Evolutionary conservation across 179 eudicot species (phyloP), one percentile per base, ranked within the genome.

Genomic region (Spergularia azorica): DNA sequence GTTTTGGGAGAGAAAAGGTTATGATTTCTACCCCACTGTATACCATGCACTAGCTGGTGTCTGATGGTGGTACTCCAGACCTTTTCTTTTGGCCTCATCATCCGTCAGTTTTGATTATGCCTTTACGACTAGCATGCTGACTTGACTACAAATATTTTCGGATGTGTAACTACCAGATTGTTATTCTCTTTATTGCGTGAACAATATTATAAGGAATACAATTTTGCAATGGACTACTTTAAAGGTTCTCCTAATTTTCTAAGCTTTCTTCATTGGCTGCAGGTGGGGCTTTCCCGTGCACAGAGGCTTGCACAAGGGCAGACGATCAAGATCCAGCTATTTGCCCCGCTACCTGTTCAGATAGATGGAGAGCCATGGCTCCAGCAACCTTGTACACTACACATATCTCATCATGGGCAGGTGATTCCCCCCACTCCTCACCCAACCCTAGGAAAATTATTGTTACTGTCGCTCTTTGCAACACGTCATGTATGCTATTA

Each of bases 271-370:
- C 26, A 67, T 67, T 76, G 78, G 58, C 17, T 71, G 77, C 83
- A 95, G 99, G 96, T 96, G 52, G 99, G 99, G 70, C 96, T 96
- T 71, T 94, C 99, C 74, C 88, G 95, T 76, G 99, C 99, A 58
- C 89, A 88, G 70, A 87, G 98, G 83, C 90, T 96, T 74, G 99
- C 97, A 74, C 99, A 96, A 84, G 99, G 99, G 64, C 97, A 94
- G 81, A 81, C 79, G 43, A 90, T 96, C 57, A 96, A 94, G 89
- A 96, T 96, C 73, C 98, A 90, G 80, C 88, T 96, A 74, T 84
- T 78, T 67, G 88, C 94, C 76, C 84, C 87, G 50, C 76, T 96
- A 67, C 99, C 99, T 75, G 98, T 96, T 75, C 99, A 96, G 84
- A 86, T 92, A 81, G 99, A 96, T 81, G 99, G 99, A 63, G 98